Conservation (phyloP, 202 grass and related monocot species). For the Hordeum pubiflorum region DNA sequence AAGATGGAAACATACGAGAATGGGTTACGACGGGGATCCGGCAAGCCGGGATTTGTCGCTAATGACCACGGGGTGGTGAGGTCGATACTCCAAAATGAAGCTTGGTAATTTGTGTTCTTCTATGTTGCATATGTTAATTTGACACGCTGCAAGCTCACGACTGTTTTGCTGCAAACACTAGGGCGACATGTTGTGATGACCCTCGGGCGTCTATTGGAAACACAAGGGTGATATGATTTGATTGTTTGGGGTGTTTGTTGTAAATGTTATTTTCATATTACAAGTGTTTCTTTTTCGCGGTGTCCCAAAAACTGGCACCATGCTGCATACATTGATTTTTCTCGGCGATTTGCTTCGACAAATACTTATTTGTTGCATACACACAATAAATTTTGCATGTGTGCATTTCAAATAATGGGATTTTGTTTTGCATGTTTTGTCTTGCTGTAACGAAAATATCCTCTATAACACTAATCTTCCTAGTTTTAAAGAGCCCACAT, state of each 20-base stretch:
- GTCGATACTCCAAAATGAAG: neutral
- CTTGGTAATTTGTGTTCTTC: neutral
- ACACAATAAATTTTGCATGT: neutral
- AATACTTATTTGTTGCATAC: too few species aligned
- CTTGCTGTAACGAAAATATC: neutral
- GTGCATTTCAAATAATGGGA: neutral
- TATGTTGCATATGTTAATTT: neutral
- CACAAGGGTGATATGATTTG: neutral
- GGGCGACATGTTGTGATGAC: neutral
- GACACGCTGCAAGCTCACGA: neutral
- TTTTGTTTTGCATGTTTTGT: neutral
- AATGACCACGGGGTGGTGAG: neutral
- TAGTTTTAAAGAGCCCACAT: too few species aligned
- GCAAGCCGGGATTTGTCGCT: neutral
- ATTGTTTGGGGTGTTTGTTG: neutral
- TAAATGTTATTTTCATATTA: neutral
- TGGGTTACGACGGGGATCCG: neutral
- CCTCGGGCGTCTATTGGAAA: neutral
- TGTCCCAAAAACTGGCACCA: neutral
- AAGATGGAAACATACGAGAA: neutral
- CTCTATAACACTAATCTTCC: too few species aligned
- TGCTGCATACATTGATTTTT: neutral
- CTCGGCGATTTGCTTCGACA: neutral
- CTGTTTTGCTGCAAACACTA: neutral
- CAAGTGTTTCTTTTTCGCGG: neutral